phyloP scores from a whole-genome alignment of 2,329 filamentous ascomycete genomes.

The Penicillium sp. region DNA sequence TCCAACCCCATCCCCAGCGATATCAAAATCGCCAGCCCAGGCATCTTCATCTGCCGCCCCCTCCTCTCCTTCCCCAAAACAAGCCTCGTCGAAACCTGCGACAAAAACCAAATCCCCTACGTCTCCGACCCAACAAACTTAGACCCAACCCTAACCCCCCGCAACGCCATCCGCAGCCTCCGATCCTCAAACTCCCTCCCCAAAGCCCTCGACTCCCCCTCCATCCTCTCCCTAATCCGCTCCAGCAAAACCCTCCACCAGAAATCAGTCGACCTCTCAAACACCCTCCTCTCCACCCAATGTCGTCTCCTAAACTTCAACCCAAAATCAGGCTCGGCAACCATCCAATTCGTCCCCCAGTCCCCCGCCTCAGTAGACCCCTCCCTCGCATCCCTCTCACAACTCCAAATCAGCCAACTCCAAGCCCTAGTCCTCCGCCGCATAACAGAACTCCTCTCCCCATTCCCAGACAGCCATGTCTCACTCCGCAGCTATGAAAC shows the following conservation, averaged over 20 bases:
- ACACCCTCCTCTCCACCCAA: conserved; percentile 47
- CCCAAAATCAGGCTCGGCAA: conserved; percentile 34
- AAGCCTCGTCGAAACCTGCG: conserved; percentile 63
- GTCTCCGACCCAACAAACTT: conserved; percentile 82
- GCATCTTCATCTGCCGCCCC: conserved; percentile 38
- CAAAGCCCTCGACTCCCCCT: conserved; percentile 61
- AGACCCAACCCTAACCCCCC: conserved; percentile 68
- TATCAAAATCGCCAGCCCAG: conserved; percentile 32
- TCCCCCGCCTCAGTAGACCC: conserved; percentile 11
- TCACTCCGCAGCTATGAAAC: conserved; percentile 43
- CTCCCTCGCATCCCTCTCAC: conserved; percentile 10
- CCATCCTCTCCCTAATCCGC: conserved; percentile 60
- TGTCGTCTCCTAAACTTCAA: conserved; percentile 33
- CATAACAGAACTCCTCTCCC: conserved; percentile 50
- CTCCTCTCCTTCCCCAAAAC: conserved; percentile 59
- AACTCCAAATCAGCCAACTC: conserved; percentile 22
- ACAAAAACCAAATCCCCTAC: conserved; percentile 65
- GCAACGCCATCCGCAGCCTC: conserved; percentile 76
- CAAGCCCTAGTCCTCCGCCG: conserved; percentile 48
- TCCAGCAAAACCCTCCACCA: conserved; percentile 48
- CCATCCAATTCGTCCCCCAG: conserved; percentile 28
- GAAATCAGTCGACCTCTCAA: conserved; percentile 51
- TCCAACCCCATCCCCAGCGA: not conserved
- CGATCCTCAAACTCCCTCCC: conserved; percentile 60
- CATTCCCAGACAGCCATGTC: conserved; percentile 42